These are phyloP conservation scores for Colletotrichum navitas DNA, from an alignment of 2,329 filamentous ascomycete species.

Conservation along the genomic window DNA sequence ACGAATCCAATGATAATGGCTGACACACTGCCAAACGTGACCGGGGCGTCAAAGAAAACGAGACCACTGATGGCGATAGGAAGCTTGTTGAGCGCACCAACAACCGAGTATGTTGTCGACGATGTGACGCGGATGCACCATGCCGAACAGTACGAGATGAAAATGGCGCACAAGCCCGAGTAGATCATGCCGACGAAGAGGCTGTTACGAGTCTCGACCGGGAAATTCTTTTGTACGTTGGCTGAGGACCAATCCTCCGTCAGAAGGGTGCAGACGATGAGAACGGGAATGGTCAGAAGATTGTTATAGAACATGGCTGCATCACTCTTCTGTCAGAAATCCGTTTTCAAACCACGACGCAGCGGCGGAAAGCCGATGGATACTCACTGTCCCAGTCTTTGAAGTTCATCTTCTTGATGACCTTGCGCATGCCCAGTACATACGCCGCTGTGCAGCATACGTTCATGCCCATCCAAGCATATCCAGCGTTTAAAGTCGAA, in stretches of 20 bases:
- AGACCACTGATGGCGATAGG: slow-evolving; percentile 93
- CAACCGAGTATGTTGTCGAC: slow-evolving; percentile 99
- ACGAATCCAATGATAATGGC: slow-evolving; percentile 93
- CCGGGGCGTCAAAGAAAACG: slow-evolving; percentile 94
- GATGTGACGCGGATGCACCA: slow-evolving; percentile 99
- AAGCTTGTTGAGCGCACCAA: slow-evolving; percentile 97
- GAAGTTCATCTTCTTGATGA: slow-evolving; percentile 99
- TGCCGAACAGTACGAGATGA: slow-evolving; percentile 99
- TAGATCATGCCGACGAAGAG: slow-evolving; percentile 92
- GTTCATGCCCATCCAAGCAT: slow-evolving; percentile 98
- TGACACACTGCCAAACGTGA: slow-evolving; percentile 91
- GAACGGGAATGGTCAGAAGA: slow-evolving; percentile 92
- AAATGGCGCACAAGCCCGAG: slow-evolving; percentile 91
- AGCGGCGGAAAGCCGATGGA: not conserved
- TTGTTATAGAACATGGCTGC: slow-evolving; percentile 99
- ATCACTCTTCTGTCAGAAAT: slow-evolving; percentile 48
- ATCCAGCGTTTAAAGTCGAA: slow-evolving; percentile 92
- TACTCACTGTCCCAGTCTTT: slow-evolving; percentile 98
- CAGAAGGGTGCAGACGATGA: slow-evolving; percentile 83
- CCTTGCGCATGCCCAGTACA: slow-evolving; percentile 93
- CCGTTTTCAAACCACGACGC: slow-evolving; percentile 13
- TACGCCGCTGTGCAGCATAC: slow-evolving; percentile 95
- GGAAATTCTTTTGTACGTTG: slow-evolving; percentile 92
- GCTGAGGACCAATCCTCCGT: slow-evolving; percentile 91
- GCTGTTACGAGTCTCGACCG: slow-evolving; percentile 80